A percentile compares a stretch with the other conserved stretches of the same genome.
Evolutionary conservation across 1,284 basidiomycete genomes (phyloP).

Genomic region (Mycosarcoma mackinlayi): DNA sequence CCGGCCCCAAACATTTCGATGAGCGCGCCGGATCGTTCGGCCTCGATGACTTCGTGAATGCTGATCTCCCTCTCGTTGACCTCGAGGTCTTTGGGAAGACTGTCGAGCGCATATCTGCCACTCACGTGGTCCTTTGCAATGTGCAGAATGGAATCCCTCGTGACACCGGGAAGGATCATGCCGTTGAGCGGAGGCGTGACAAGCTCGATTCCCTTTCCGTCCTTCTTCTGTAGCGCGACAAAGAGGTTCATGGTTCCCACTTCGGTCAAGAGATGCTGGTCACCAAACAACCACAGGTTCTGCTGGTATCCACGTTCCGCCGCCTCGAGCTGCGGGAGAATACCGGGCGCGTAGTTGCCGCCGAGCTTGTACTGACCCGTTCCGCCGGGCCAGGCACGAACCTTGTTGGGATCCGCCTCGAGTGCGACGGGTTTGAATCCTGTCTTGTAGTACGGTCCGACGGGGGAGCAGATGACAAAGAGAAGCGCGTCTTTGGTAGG

Average conservation of each 20-base stretch:
- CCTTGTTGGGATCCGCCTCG: constrained; percentile 88
- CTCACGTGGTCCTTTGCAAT: constrained; percentile 81
- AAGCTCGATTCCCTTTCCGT: constrained; percentile 72
- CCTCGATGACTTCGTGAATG: constrained; percentile 87
- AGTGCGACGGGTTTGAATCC: constrained; percentile 96
- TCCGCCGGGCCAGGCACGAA: constrained; percentile 70
- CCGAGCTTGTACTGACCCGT: constrained; percentile 66
- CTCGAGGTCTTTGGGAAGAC: constrained; percentile 72
- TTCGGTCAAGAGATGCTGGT: constrained; percentile 68
- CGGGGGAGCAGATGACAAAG: constrained; percentile 92
- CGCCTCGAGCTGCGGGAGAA: constrained; percentile 81
- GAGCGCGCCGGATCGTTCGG: constrained; percentile 77
- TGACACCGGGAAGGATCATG: constrained; percentile 95
- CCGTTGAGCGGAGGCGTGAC: constrained; percentile 84
- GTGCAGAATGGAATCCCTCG: constrained; percentile 83
- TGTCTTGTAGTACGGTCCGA: constrained; percentile 84
- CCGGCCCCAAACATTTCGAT: constrained; percentile 94
- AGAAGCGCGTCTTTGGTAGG: constrained; percentile 89
- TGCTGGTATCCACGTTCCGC: constrained; percentile 87
- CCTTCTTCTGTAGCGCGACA: constrained; percentile 79
- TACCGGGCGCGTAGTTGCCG: constrained; percentile 65
- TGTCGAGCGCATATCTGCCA: constrained; percentile 71
- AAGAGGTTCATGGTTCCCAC: constrained; percentile 96
- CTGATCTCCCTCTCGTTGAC: constrained; percentile 86
- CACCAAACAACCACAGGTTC: constrained; percentile 86